Conservation (phyloP, 2,329 filamentous ascomycete genomes). For the Arachnopeziza araneosa region DNA sequence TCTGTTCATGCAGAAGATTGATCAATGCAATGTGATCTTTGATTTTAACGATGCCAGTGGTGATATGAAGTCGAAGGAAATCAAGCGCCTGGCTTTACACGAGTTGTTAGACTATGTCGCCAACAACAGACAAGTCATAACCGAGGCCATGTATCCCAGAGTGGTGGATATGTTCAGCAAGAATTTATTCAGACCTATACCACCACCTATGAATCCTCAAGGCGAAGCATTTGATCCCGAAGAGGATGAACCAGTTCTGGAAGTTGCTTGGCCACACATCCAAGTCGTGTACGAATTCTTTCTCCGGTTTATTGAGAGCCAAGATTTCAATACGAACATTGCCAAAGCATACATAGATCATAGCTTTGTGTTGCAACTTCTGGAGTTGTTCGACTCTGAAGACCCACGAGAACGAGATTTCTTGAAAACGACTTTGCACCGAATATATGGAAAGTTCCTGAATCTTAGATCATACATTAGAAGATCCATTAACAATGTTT, state of each 20-base stretch:
- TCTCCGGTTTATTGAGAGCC: constrained; percentile 96
- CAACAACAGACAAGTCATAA: constrained; percentile 97
- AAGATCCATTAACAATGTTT: constrained; percentile 98
- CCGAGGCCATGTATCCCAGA: constrained; percentile 96
- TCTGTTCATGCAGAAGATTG: constrained; percentile 99
- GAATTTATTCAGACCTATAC: constrained; percentile 95
- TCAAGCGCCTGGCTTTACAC: constrained; percentile 92
- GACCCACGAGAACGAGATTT: constrained; percentile 96
- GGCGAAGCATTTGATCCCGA: constrained; percentile 98
- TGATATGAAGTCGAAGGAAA: constrained; percentile 99
- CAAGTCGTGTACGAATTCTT: constrained; percentile 99
- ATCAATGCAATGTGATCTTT: constrained; percentile 99
- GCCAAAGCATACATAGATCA: constrained; percentile 99
- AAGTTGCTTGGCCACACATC: constrained; percentile 98
- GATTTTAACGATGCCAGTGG: constrained; percentile 98
- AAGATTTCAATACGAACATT: constrained; percentile 99
- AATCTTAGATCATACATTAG: constrained; percentile 96
- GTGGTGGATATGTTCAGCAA: constrained; percentile 99
- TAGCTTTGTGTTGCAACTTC: constrained; percentile 88
- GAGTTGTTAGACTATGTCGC: constrained; percentile 97
- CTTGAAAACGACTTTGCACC: constrained; percentile 93
- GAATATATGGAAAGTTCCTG: constrained; percentile 98
- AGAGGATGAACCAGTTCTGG: constrained; percentile 94
- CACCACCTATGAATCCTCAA: constrained; percentile 94
- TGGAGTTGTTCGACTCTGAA: constrained; percentile 98